Percentiles rank a stretch among this genome's conserved stretches.
phyloP scores from a whole-genome alignment of 768 basidiomycete genomes.

The Filobasidium wieringae region DNA sequence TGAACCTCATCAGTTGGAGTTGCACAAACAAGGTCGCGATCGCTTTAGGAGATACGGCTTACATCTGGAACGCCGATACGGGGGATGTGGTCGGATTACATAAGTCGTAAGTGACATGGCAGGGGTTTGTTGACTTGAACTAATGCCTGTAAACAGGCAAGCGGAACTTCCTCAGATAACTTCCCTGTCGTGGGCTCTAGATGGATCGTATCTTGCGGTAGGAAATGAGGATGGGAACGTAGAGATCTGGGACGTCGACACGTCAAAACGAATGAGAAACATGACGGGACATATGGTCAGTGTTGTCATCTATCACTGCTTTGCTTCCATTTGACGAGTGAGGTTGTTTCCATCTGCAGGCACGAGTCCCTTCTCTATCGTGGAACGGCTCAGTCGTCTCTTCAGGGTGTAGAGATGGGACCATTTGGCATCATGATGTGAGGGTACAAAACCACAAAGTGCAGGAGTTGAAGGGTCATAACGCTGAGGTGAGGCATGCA shows the following conservation, averaged over 20 bases:
- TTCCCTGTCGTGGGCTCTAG: constrained; percentile 39
- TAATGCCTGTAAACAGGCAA: constrained; percentile 23
- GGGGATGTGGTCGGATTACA: constrained; percentile 58
- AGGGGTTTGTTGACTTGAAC: background rate
- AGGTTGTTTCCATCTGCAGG: constrained; percentile 41
- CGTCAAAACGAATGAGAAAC: constrained; percentile 66
- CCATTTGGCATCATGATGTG: constrained; percentile 94
- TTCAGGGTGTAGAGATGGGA: constrained; percentile 83
- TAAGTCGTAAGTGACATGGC: constrained; percentile 7
- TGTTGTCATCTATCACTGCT: background rate
- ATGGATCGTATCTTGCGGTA: constrained; percentile 60
- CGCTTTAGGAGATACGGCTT: constrained; percentile 71
- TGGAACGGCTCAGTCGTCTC: constrained; percentile 81
- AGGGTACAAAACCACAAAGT: constrained; percentile 76
- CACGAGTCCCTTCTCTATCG: constrained; percentile 67
- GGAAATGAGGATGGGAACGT: constrained; percentile 72
- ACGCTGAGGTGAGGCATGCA: constrained; percentile 82
- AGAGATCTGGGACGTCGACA: constrained; percentile 87
- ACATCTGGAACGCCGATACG: constrained; percentile 87
- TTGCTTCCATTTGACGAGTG: background rate
- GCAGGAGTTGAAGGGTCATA: constrained; percentile 77
- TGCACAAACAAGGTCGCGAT: constrained; percentile 76
- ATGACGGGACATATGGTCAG: constrained; percentile 61
- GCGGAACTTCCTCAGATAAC: constrained; percentile 23
- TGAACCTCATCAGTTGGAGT: constrained; percentile 87